Percentiles rank a stretch among this genome's conserved stretches.
These are phyloP conservation scores for Periconia digitata DNA, from an alignment of 2,329 filamentous ascomycete genomes.

Conservation along the genomic window DNA sequence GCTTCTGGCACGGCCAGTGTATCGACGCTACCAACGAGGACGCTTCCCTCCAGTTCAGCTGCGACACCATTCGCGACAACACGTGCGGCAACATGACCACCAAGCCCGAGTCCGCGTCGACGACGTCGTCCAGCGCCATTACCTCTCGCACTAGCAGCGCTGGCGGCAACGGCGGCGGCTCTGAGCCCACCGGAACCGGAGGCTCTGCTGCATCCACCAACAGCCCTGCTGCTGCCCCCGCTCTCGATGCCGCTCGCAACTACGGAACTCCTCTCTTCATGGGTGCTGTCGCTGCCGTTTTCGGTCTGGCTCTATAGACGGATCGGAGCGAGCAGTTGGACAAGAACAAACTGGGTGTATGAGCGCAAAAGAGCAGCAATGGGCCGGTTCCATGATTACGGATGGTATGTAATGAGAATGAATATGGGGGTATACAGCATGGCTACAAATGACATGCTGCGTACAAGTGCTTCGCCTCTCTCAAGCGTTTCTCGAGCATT, in stretches of 20 bases:
- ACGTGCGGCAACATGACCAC: conserved; percentile 56
- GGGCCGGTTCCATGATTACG: conserved; percentile 28
- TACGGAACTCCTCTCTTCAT: conserved; percentile 57
- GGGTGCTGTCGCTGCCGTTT: conserved; percentile 57
- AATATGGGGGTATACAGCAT: conserved; percentile 17
- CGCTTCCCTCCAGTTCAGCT: conserved; percentile 43
- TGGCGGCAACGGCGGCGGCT: conserved; percentile 4
- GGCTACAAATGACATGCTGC: conserved; percentile 12
- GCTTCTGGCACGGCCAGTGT: conserved; percentile 51
- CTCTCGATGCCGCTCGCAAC: conserved; percentile 49
- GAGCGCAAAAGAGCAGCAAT: conserved; percentile 13
- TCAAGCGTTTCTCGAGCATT: conserved; percentile 28
- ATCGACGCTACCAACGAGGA: conserved; percentile 43
- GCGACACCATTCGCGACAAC: conserved; percentile 44
- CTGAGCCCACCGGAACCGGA: conserved; percentile 11
- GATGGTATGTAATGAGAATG: conserved; percentile 25
- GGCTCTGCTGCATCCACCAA: conserved; percentile 31
- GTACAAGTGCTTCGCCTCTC: conserved; percentile 6
- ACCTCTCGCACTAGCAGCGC: conserved; percentile 6
- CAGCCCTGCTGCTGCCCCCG: conserved; percentile 44
- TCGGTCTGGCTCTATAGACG: conserved; percentile 59
- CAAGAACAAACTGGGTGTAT: conserved; percentile 4
- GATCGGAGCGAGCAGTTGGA: background rate
- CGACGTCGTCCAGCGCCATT: conserved; percentile 20
- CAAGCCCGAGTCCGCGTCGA: too few species aligned